Base-by-base conservation (phyloP, 2,329 filamentous ascomycete genomes). In the Fusarium solani-melongenae region DNA sequence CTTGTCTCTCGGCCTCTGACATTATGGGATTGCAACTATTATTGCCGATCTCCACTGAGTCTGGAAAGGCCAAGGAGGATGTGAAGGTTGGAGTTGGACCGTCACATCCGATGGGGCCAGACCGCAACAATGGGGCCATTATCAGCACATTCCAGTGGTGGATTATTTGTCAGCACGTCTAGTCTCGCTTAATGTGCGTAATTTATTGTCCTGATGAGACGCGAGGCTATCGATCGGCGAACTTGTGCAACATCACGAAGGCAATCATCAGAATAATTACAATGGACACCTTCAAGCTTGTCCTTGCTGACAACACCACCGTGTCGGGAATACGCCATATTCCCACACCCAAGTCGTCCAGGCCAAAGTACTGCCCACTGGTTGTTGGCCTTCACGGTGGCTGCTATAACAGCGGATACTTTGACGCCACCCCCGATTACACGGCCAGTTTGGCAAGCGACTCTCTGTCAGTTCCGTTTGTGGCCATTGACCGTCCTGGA, bases 381-480 rank as follows among this genome's bases (percentile, higher is more conserved):
- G 39, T 76, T 0, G 70, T 76, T 33, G 74, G 67, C 38, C 70
- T 76, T 29, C 74, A 76, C 24, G 74, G 74, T 7, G 74, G 74
- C 6, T 66, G 59, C 20, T 76, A 76, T 12, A 73, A 64, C 9
- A 71, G 72, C 66, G 46, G 70, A 14, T 76, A 76, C 41, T 76
- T 75, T 62, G 72, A 76, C 51, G 72, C 34, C 29, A 75, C 67
- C 3, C 62, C 67, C 1, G 55, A 75, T 17, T 63, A 68, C 55
- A 68, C 72, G 1, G 74, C 72, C 7, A 64, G 44, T 24, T 41
- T 62, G 20, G 49, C 63, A 22, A 76, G 74, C 64, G 60, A 67
- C 55, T 39, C 67, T 2, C 64, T 76, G 0, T 71, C 62, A 3
- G 66, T 76, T 7, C 74, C 74, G 0, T 76, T 76, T 44, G 62